A percentile compares a stretch with the other conserved stretches of the same genome.
Evolutionary conservation across 2,329 filamentous ascomycete species (phyloP).

Genomic region (Colletotrichum nymphaeae): DNA sequence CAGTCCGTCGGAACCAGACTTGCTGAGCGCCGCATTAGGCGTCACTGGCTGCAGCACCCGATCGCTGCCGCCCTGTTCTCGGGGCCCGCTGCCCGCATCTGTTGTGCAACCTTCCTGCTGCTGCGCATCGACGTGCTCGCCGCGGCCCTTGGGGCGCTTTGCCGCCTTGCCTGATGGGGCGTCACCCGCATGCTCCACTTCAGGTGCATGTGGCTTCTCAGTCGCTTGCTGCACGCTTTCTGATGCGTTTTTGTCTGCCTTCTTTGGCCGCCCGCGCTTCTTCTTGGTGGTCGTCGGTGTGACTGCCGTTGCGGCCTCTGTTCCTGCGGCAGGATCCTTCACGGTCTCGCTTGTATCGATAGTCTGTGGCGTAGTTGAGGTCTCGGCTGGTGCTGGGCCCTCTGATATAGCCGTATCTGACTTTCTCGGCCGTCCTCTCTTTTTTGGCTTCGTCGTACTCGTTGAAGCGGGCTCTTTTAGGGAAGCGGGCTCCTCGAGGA

Average conservation of each 20-base stretch:
- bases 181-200: neutral
- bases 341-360: neutral
- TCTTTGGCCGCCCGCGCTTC: constrained; percentile 54
- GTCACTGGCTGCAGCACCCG: constrained; percentile 24
- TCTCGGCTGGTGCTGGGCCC: neutral
- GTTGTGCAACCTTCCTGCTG: neutral
- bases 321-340: neutral
- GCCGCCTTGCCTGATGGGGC: neutral
- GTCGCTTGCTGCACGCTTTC: constrained; percentile 24
- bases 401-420: neutral
- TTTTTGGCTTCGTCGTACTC: constrained; percentile 13
- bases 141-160: neutral
- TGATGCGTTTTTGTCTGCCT: constrained; percentile 41
- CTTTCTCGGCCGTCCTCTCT: constrained; percentile 37
- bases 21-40: constrained; percentile 7
- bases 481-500: neutral
- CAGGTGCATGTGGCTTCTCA: neutral
- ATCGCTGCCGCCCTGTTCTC: neutral
- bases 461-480: neutral
- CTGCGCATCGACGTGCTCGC: neutral
- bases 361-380: neutral
- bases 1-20: neutral
- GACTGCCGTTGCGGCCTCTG: constrained; percentile 10
- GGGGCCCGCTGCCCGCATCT: neutral
- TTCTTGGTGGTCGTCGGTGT: constrained; percentile 28